Evolutionary conservation across 2,329 filamentous ascomycete genomes (phyloP).

Genomic region (Trichophyton mentagrophytes): DNA sequence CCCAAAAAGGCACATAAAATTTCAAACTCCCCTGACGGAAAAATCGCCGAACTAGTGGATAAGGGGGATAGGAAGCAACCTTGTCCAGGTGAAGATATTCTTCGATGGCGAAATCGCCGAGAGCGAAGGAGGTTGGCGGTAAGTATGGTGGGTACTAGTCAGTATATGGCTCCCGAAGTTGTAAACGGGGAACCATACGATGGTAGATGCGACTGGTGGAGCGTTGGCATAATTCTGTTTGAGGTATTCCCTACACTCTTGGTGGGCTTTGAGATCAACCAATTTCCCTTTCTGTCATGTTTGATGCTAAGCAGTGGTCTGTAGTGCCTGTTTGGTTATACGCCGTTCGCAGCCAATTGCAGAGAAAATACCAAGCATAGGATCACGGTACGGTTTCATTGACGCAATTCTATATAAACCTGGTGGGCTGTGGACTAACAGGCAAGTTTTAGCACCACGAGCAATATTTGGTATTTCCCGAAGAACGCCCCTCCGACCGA

Average conservation of each 20-base stretch:
- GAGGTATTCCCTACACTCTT: constrained; percentile 41
- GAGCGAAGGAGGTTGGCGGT: constrained; percentile 61
- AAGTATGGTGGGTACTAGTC: constrained; percentile 86
- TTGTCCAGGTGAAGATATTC: constrained; percentile 37
- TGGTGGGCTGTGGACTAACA: neutral
- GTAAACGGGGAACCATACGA: constrained; percentile 73
- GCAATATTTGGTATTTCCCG: constrained; percentile 57
- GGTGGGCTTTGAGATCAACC: neutral
- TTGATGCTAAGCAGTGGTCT: constrained; percentile 6
- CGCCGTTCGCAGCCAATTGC: constrained; percentile 74
- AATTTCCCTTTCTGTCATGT: neutral
- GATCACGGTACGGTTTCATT: constrained; percentile 48
- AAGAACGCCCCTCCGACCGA: constrained; percentile 38
- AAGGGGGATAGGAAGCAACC: constrained; percentile 15
- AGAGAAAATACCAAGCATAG: constrained; percentile 74
- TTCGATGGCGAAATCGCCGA: constrained; percentile 57
- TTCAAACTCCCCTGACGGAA: neutral
- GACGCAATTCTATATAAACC: neutral
- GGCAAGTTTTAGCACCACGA: constrained; percentile 48
- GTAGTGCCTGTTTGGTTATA: constrained; percentile 75
- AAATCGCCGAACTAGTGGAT: constrained; percentile 21
- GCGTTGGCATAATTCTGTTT: constrained; percentile 83
- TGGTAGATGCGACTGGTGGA: constrained; percentile 94
- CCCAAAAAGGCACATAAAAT: constrained; percentile 12
- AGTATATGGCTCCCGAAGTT: constrained; percentile 97